Percentiles rank a stretch among this genome's conserved stretches.
Conservation (phyloP, 768 basidiomycete species). For the Pisolithus marmoratus region DNA sequence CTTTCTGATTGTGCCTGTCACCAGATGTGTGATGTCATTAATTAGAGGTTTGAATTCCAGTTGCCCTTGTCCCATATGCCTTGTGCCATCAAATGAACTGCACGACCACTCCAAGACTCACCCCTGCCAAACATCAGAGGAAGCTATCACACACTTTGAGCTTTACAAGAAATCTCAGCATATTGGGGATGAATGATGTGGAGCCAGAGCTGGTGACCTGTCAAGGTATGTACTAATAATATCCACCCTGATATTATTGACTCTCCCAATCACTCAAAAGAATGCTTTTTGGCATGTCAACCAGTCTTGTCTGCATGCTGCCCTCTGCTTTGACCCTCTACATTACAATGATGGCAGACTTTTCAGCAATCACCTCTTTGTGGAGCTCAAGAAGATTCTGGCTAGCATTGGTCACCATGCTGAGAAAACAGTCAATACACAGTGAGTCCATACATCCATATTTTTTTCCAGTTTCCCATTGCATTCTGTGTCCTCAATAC, state of each 20-base stretch:
- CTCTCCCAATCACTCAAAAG: slow-evolving; percentile 13
- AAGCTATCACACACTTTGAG: slow-evolving; percentile 9
- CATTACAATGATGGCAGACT: too few species aligned
- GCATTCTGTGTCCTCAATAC: too few species aligned
- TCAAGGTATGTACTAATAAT: slow-evolving; percentile 14
- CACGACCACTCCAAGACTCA: slow-evolving; percentile 5
- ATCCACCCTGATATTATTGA: neutral
- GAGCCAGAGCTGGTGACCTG: slow-evolving; percentile 10
- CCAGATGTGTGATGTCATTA: slow-evolving; percentile 33
- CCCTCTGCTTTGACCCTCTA: too few species aligned
- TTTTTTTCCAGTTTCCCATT: too few species aligned
- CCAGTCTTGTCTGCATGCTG: slow-evolving; percentile 32
- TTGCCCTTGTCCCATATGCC: slow-evolving; percentile 34
- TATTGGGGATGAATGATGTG: slow-evolving; percentile 20
- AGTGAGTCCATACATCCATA: too few species aligned
- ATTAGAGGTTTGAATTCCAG: slow-evolving; percentile 23
- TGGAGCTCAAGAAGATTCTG: too few species aligned
- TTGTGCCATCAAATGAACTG: slow-evolving; percentile 25
- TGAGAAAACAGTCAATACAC: too few species aligned
- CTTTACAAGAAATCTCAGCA: neutral
- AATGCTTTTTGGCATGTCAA: slow-evolving; percentile 37
- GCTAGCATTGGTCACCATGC: too few species aligned
- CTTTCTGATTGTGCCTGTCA: too few species aligned
- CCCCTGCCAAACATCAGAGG: slow-evolving; percentile 9
- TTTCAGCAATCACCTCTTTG: too few species aligned